Conservation (phyloP, 306 rosid genomes). For the Acacia crassicarpa region DNA sequence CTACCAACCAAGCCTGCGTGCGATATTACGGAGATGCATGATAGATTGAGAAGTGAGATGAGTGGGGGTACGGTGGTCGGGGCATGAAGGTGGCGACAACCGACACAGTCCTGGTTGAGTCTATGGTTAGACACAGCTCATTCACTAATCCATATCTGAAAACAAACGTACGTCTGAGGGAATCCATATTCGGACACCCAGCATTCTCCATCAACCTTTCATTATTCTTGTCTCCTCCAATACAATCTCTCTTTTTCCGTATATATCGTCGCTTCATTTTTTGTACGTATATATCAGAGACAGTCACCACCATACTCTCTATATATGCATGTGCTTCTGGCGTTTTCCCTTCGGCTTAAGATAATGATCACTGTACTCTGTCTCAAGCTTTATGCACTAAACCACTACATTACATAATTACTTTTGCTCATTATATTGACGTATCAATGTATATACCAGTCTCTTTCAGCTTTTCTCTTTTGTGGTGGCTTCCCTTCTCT, state of each 20-base stretch:
- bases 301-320: not conserved
- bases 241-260: not conserved
- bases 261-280: constrained; percentile 17
- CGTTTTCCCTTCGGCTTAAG: not conserved
- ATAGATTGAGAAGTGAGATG: not conserved
- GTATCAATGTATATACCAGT: not conserved
- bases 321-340: constrained; percentile 13
- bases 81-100: constrained; percentile 6
- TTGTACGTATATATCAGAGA: constrained; percentile 14
- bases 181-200: constrained; percentile 6
- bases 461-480: constrained; percentile 27
- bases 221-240: constrained; percentile 28
- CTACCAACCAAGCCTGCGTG: no score
- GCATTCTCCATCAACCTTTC: constrained; percentile 25
- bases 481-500: not conserved
- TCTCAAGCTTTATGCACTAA: not conserved
- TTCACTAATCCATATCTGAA: not conserved
- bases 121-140: not conserved
- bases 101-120: constrained; percentile 11
- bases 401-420: not conserved
- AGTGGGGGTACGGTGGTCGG: not conserved
- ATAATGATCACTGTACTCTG: not conserved
- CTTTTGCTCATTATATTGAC: constrained; percentile 21
- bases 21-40: no score
- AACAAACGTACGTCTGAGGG: not conserved